A percentile compares a stretch with the other conserved stretches of the same genome.
phyloP scores from a whole-genome alignment of 1,139 yeast species.

The Debaryomyces subglobosus region DNA sequence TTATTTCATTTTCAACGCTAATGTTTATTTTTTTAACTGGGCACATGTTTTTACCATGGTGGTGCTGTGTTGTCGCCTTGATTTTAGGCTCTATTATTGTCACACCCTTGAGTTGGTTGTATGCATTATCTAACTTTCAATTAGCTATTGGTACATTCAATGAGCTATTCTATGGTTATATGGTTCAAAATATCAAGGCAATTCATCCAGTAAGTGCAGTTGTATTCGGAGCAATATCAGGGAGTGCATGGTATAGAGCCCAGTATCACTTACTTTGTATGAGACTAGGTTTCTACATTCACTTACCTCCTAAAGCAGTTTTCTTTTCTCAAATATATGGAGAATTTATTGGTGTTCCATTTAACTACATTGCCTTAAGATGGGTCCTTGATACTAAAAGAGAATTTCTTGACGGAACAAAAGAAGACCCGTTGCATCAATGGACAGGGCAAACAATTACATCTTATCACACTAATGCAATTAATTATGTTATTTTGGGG shows the following conservation, averaged over 20 bases:
- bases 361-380: constrained; percentile 47
- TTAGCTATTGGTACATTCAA: constrained; percentile 55
- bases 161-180: constrained; percentile 50
- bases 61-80: constrained; percentile 49
- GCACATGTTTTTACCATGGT: constrained; percentile 52
- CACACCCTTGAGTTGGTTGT: constrained; percentile 52
- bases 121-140: constrained; percentile 55
- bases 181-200: constrained; percentile 35
- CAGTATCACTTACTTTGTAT: constrained; percentile 52
- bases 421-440: constrained; percentile 49
- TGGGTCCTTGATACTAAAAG: constrained; percentile 48
- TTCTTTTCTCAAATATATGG: constrained; percentile 54
- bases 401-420: constrained; percentile 40
- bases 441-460: constrained; percentile 54
- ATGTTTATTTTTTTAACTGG: constrained; percentile 38
- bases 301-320: constrained; percentile 49
- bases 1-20: constrained; percentile 35
- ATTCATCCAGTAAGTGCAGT: constrained; percentile 54
- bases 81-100: constrained; percentile 47
- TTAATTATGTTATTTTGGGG: constrained; percentile 53
- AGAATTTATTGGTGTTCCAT: constrained; percentile 52
- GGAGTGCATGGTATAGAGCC: constrained; percentile 58
- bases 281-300: constrained; percentile 52
- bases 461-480: constrained; percentile 48
- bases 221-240: constrained; percentile 53